Evolutionary conservation across 78 protist species (phyloP), one percentile per base, ranked within the genome.

Genomic region (Pelomyxa schiedti): DNA sequence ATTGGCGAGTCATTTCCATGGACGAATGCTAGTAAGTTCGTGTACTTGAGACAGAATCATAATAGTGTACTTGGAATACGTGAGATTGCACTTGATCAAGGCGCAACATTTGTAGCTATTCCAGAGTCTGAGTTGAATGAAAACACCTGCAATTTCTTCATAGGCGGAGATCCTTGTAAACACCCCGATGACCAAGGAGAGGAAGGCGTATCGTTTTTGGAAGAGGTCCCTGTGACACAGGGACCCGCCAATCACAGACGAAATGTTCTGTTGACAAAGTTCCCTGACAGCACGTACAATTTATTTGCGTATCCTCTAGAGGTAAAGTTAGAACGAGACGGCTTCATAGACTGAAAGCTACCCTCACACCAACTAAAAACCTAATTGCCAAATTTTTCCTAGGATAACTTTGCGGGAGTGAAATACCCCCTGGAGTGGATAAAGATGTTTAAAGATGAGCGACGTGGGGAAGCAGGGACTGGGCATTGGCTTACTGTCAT

Each of bases 1-100:
- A 86, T 92, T 9, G 94, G 92, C 0, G 93, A 89, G 53, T 79
- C 77, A 5, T 89, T 92, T 58, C 80, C 87, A 8, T 92, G 95
- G 95, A 8, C n/a, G 5, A 16, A 66, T 4, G 58, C 58, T 16
- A 63, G 79, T 24, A 29, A 4, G 29, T 86, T 83, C 47, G 58
- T 73, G 35, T 86, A 88, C 66, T 35, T 53, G 6, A 22, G 39
- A 22, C 79, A 79, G 32, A 67, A 84, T 37, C 95, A 92, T 39
- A 89, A 86, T 28, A 82, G 89, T 1, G 83, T 92, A 8, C 67
- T 92, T 30, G 95, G 93, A 9, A 86, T 92, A 8, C 42, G 95
- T 38, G 93, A 85, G 70, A 70, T 67, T 41, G 94, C 92, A 7
- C 28, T 47, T 28, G 63, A 30, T 3, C 24, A 22, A 0, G 71